These are phyloP conservation scores for Lachnellula suecica DNA, from an alignment of 2,329 filamentous ascomycete species.

Conservation along the genomic window DNA sequence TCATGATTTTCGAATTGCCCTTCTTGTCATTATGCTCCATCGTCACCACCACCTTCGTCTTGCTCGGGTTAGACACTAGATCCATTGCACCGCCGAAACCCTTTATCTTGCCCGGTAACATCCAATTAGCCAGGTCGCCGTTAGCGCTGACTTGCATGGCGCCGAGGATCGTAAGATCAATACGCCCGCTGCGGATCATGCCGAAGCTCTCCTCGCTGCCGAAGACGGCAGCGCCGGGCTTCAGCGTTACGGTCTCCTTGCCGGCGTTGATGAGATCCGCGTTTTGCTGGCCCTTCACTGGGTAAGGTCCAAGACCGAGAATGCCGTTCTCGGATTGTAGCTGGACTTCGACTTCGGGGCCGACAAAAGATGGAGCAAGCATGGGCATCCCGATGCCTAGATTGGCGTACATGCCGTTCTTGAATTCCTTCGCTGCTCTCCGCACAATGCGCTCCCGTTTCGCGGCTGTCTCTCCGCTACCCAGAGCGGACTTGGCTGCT, in stretches of 20 bases:
- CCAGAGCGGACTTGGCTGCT: slow-evolving; percentile 31
- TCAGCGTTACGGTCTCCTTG: slow-evolving; percentile 87
- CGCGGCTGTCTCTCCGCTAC: slow-evolving; percentile 40
- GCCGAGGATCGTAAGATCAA: slow-evolving; percentile 84
- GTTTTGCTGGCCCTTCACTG: slow-evolving; percentile 74
- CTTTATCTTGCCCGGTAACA: slow-evolving; percentile 84
- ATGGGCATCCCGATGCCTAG: slow-evolving; percentile 93
- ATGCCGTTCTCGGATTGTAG: slow-evolving; percentile 82
- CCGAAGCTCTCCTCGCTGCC: slow-evolving; percentile 89
- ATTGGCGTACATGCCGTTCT: slow-evolving; percentile 95
- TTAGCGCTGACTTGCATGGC: slow-evolving; percentile 74
- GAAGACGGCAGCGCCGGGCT: slow-evolving; percentile 76
- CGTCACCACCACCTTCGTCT: slow-evolving; percentile 91
- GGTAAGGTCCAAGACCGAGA: slow-evolving; percentile 71
- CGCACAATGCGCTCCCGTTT: slow-evolving; percentile 85
- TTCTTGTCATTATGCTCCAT: slow-evolving; percentile 98
- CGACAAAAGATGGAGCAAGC: slow-evolving; percentile 82
- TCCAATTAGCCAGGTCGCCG: slow-evolving; percentile 83
- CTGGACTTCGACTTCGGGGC: slow-evolving; percentile 74
- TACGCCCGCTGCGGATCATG: slow-evolving; percentile 86
- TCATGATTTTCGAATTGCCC: slow-evolving; percentile 89
- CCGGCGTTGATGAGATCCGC: slow-evolving; percentile 89
- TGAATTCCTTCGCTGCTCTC: slow-evolving; percentile 85
- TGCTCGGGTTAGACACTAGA: slow-evolving; percentile 79
- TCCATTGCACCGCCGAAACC: slow-evolving; percentile 94